Percentiles rank a stretch among this genome's conserved stretches.
Evolutionary conservation across 139 green algal genomes (phyloP).

Genomic region (Coccomyxa sp.): DNA sequence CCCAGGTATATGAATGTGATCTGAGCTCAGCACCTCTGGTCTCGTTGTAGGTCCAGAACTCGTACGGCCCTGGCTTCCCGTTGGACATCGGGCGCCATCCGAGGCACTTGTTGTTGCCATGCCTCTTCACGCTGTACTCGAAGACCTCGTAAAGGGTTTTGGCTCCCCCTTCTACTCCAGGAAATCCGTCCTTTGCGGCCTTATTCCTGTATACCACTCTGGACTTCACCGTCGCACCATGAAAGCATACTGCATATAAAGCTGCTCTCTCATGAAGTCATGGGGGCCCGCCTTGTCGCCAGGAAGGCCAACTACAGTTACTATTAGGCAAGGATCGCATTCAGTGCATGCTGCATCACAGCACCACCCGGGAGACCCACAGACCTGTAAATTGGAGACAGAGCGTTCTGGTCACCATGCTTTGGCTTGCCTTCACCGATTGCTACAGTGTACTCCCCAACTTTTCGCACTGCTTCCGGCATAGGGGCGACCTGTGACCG

Average conservation of each 20-base stretch:
- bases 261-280: background rate
- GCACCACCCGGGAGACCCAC: no score
- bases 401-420: conserved; percentile 13
- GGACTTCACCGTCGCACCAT: no score
- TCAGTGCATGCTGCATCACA: background rate
- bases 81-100: conserved; percentile 26
- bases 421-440: conserved; percentile 7
- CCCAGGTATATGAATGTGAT: background rate
- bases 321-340: background rate
- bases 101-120: conserved; percentile 33
- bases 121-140: conserved; percentile 46
- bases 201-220: conserved; percentile 24
- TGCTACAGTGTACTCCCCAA: conserved; percentile 4
- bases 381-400: conserved; percentile 23
- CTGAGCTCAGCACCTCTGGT: conserved; percentile 17
- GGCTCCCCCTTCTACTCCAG: conserved; percentile 35
- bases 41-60: conserved; percentile 56
- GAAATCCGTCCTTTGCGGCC: conserved; percentile 55
- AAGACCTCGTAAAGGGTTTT: conserved; percentile 77
- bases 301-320: background rate
- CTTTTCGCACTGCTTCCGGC: background rate
- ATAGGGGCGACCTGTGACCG: no score
- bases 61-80: conserved; percentile 29
- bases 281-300: no score
- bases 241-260: no score